phyloP scores from a whole-genome alignment of 1,284 basidiomycete genomes.

The Agaricales sp. region DNA sequence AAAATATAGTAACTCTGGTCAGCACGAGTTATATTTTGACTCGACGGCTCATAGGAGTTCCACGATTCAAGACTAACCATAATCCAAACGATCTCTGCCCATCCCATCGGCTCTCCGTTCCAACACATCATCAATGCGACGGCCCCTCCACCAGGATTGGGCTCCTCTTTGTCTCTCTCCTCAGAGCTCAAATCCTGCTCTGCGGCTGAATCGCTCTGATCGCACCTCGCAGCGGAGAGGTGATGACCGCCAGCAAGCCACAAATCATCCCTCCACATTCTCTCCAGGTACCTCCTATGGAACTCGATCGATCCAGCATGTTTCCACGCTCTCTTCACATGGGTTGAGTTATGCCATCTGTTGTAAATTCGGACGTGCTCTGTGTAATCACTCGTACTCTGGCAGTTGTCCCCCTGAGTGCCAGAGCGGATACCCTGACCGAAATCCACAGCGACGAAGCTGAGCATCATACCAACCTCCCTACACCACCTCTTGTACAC shows the following conservation, averaged over 20 bases:
- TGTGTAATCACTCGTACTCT: not conserved
- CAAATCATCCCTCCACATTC: not conserved
- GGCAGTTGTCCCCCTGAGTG: not conserved
- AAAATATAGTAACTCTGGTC: not conserved
- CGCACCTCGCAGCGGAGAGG: too few relatives aligned
- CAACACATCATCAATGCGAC: not conserved
- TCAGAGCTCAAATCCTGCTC: too few relatives aligned
- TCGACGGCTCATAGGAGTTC: too few relatives aligned
- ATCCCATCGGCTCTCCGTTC: not conserved
- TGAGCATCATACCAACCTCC: not conserved
- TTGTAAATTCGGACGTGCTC: not conserved
- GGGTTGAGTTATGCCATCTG: not conserved
- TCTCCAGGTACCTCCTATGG: not conserved
- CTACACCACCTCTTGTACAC: not conserved
- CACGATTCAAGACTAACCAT: not conserved
- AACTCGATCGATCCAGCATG: not conserved
- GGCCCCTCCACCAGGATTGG: not conserved
- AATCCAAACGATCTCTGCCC: not conserved
- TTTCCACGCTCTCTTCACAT: not conserved
- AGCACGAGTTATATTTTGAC: too few relatives aligned
- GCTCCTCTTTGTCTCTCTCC: not conserved
- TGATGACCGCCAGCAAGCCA: not conserved
- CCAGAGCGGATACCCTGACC: not conserved
- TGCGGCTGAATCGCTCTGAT: not conserved
- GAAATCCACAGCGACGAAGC: not conserved